phyloP scores from a whole-genome alignment of 2,329 filamentous ascomycete genomes.

The Paraconiothyrium brasiliense region DNA sequence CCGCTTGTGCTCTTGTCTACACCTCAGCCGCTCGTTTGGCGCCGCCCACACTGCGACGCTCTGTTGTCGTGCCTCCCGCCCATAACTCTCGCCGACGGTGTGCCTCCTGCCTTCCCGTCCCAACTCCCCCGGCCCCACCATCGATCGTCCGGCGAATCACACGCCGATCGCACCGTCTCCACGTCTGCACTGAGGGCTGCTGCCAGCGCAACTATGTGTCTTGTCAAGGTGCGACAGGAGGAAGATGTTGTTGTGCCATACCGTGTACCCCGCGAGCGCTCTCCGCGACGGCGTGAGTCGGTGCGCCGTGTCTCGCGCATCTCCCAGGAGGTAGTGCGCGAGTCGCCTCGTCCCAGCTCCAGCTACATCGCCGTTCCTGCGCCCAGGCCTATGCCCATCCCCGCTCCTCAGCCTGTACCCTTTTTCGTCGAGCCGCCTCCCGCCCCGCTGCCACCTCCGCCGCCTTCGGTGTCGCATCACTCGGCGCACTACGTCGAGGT shows the following conservation, averaged over 20 bases:
- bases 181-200: not conserved
- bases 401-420: constrained; percentile 53
- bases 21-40: constrained; percentile 18
- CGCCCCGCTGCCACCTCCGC: constrained; percentile 33
- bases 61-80: not conserved
- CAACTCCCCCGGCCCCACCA: constrained; percentile 32
- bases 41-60: not conserved
- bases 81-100: constrained; percentile 4
- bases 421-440: constrained; percentile 50
- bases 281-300: constrained; percentile 40
- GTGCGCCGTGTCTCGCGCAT: constrained; percentile 42
- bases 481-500: constrained; percentile 58
- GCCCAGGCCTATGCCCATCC: constrained; percentile 45
- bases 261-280: constrained; percentile 45
- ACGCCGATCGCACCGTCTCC: constrained; percentile 33
- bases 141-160: constrained; percentile 46
- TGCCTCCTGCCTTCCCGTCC: constrained; percentile 14
- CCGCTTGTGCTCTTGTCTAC: constrained; percentile 21
- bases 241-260: constrained; percentile 55
- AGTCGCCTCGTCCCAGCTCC: constrained; percentile 39
- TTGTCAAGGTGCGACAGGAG: constrained; percentile 56
- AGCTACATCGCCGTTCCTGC: constrained; percentile 46
- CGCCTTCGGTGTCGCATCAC: constrained; percentile 32
- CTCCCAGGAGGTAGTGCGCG: constrained; percentile 38
- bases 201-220: constrained; percentile 54